Evolutionary conservation across 2,329 filamentous ascomycete genomes (phyloP).

Genomic region (Coniella lustricola): DNA sequence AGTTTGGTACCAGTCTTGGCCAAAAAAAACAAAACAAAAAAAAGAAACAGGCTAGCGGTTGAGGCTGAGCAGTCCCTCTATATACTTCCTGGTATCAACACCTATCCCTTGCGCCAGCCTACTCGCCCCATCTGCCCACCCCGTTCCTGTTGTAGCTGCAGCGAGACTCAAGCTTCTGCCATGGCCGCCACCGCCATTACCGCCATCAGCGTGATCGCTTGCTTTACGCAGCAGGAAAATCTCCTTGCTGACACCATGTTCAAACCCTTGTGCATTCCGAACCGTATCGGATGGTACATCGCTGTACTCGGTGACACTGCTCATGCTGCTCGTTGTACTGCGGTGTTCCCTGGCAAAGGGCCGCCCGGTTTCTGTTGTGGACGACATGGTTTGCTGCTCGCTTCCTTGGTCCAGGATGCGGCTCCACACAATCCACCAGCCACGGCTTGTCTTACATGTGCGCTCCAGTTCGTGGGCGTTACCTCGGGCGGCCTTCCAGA

Average conservation of each 20-base stretch:
- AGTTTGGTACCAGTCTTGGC: too few relatives aligned
- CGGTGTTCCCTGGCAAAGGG: neutral
- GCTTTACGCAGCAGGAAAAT: conserved; percentile 55
- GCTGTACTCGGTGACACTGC: conserved; percentile 10
- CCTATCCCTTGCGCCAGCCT: conserved; percentile 66
- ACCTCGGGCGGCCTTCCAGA: conserved; percentile 40
- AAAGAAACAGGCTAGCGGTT: conserved; percentile 30
- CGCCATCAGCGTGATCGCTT: conserved; percentile 40
- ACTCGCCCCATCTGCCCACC: conserved; percentile 49
- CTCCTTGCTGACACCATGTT: conserved; percentile 40
- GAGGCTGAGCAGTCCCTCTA: conserved; percentile 64
- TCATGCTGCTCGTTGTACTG: neutral
- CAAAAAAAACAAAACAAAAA: neutral
- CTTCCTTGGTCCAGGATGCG: conserved; percentile 39
- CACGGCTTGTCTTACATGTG: conserved; percentile 58
- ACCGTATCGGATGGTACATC: conserved; percentile 10
- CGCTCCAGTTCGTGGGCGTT: conserved; percentile 45
- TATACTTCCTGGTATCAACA: conserved; percentile 67
- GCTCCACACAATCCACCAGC: conserved; percentile 66
- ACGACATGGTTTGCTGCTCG: neutral
- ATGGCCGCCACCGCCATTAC: conserved; percentile 25
- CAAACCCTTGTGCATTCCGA: neutral
- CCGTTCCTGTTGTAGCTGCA: conserved; percentile 29
- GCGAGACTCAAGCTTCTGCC: conserved; percentile 29
- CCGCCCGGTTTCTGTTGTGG: conserved; percentile 6